A percentile compares a stretch with the other conserved stretches of the same genome.
These are phyloP conservation scores for Didymella keratinophila DNA, from an alignment of 2,329 filamentous ascomycete species.

Conservation along the genomic window DNA sequence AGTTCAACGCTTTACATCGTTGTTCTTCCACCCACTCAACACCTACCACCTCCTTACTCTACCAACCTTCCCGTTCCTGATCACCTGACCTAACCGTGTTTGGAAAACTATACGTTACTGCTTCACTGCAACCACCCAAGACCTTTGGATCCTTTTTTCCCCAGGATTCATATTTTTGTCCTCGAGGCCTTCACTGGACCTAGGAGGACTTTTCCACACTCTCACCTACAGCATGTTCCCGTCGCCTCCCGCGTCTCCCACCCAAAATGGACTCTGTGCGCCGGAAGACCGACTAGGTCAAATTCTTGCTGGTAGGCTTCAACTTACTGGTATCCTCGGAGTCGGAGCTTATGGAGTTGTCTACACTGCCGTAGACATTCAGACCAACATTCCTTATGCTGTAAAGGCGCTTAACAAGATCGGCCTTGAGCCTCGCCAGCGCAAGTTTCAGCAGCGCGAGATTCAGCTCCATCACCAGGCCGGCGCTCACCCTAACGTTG, in stretches of 20 bases:
- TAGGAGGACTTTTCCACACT: slow-evolving; percentile 43
- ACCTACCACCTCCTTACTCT: slow-evolving; percentile 18
- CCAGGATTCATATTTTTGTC: slow-evolving; percentile 39
- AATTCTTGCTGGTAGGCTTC: slow-evolving; percentile 80
- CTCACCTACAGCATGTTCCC: slow-evolving; percentile 55
- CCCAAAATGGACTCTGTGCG: slow-evolving; percentile 53
- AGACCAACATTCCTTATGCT: slow-evolving; percentile 82
- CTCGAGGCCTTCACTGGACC: slow-evolving; percentile 54
- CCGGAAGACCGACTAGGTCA: slow-evolving; percentile 89
- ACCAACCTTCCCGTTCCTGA: slow-evolving; percentile 18
- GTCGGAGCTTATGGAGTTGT: slow-evolving; percentile 97
- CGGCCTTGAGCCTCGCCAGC: slow-evolving; percentile 86
- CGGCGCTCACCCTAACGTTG: slow-evolving; percentile 89
- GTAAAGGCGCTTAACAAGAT: slow-evolving; percentile 97
- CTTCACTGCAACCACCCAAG: slow-evolving; percentile 19
- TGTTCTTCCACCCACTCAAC: slow-evolving; percentile 24
- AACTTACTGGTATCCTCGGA: slow-evolving; percentile 85
- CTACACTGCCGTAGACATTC: slow-evolving; percentile 85
- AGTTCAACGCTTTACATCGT: slow-evolving; percentile 24
- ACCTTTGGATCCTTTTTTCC: slow-evolving; percentile 18
- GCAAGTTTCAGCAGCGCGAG: slow-evolving; percentile 90
- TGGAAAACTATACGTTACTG: slow-evolving; percentile 24
- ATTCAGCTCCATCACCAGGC: slow-evolving; percentile 90
- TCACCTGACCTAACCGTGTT: slow-evolving; percentile 34
- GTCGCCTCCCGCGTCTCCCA: slow-evolving; percentile 60